phyloP scores from a whole-genome alignment of 2,329 filamentous ascomycete species.

The Elsinoe australis region DNA sequence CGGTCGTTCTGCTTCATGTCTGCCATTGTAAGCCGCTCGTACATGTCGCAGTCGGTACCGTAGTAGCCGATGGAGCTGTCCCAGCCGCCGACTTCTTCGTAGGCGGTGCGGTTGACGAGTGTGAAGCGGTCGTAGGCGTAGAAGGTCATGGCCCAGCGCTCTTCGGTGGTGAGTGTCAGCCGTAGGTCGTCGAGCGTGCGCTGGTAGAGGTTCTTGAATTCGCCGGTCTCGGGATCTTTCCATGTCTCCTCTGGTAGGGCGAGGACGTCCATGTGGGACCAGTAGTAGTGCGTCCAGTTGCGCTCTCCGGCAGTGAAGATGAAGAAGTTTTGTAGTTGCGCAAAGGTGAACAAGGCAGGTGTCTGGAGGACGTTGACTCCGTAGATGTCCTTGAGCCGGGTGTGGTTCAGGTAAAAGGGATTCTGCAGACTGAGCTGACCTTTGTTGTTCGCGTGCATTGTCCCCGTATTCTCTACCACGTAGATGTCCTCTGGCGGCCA shows the following conservation, averaged over 20 bases:
- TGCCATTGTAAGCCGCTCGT: background rate
- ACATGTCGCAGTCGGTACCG: slow-evolving; percentile 42
- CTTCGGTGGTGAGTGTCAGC: background rate
- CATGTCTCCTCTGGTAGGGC: slow-evolving; percentile 37
- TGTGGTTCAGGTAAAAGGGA: slow-evolving; percentile 51
- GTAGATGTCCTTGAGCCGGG: slow-evolving; percentile 39
- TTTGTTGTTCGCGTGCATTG: slow-evolving; percentile 46
- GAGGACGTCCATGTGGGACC: slow-evolving; percentile 51
- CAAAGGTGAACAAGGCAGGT: slow-evolving; percentile 47
- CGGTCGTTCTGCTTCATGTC: background rate
- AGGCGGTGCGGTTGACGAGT: slow-evolving; percentile 48
- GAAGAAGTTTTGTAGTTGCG: slow-evolving; percentile 51
- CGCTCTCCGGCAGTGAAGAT: slow-evolving; percentile 40
- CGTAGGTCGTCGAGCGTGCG: slow-evolving; percentile 24
- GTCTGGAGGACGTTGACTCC: slow-evolving; percentile 47
- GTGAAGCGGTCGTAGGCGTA: slow-evolving; percentile 54
- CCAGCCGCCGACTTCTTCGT: slow-evolving; percentile 48
- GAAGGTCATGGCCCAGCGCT: slow-evolving; percentile 46
- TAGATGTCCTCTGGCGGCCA: slow-evolving; percentile 52
- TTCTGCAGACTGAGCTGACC: slow-evolving; percentile 46
- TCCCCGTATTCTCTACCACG: slow-evolving; percentile 53
- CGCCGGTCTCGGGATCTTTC: slow-evolving; percentile 15
- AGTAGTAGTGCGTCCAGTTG: slow-evolving; percentile 47
- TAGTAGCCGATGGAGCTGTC: slow-evolving; percentile 54
- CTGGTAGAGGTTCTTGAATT: slow-evolving; percentile 30